A percentile compares a stretch with the other conserved stretches of the same genome.
Conservation (phyloP, 140 eudicot species). For the Anethum foeniculum region DNA sequence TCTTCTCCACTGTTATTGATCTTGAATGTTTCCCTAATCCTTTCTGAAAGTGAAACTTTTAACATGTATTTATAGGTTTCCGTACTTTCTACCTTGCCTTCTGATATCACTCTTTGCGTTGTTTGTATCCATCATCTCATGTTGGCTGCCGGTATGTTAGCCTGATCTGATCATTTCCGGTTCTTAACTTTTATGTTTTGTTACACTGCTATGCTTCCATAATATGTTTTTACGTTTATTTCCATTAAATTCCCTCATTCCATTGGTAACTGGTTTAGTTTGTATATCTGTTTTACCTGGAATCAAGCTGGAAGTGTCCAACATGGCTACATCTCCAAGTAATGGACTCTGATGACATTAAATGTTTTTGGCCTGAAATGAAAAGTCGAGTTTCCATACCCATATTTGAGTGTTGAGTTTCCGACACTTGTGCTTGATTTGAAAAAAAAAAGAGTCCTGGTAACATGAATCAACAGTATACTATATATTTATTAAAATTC, state of each 20-base stretch:
- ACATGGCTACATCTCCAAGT: neutral
- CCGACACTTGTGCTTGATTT: neutral
- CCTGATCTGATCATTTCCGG: neutral
- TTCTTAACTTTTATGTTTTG: neutral
- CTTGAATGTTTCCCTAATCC: neutral
- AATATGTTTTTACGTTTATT: neutral
- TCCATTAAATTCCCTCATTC: neutral
- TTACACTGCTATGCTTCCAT: neutral
- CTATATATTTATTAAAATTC: neutral
- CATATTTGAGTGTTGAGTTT: neutral
- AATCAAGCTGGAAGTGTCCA: neutral
- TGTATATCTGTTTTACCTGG: neutral
- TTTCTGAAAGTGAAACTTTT: neutral
- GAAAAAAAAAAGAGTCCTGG: neutral
- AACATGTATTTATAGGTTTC: conserved; percentile 29
- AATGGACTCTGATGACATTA: neutral
- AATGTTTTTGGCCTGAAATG: neutral
- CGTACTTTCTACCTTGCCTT: conserved; percentile 40
- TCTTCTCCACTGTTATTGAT: neutral
- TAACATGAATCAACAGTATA: neutral
- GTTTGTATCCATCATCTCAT: conserved; percentile 24
- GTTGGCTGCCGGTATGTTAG: conserved; percentile 43
- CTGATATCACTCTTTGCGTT: conserved; percentile 33
- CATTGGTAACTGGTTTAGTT: neutral
- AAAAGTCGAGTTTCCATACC: neutral